Conservation (phyloP, 164 flowering plant species). For the Aristolochia californica region DNA sequence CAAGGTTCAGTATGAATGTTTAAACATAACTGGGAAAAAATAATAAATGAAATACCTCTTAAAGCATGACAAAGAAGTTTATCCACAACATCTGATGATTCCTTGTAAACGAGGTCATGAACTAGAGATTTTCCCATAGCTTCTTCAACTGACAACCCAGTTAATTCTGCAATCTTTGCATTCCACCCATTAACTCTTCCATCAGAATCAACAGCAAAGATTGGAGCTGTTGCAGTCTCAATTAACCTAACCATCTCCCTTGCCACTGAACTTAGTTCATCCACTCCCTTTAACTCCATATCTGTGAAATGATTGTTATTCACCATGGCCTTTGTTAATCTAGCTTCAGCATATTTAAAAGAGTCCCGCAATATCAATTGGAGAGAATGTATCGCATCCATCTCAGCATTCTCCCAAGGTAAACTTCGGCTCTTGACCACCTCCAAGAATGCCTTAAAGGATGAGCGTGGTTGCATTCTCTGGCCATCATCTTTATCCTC, state of each 20-base stretch:
- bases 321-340: conserved; percentile 48
- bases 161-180: conserved; percentile 86
- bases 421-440: conserved; percentile 87
- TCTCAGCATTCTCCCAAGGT: conserved; percentile 96
- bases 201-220: conserved; percentile 74
- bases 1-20: no score
- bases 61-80: conserved; percentile 57
- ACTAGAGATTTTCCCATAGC: conserved; percentile 91
- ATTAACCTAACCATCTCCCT: conserved; percentile 95
- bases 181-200: conserved; percentile 93
- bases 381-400: conserved; percentile 97
- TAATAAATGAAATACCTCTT: conserved; percentile 36
- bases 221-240: conserved; percentile 96
- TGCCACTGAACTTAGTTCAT: conserved; percentile 89
- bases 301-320: conserved; percentile 34
- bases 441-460: conserved; percentile 91
- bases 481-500: conserved; percentile 89
- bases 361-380: conserved; percentile 91
- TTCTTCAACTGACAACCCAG: conserved; percentile 85
- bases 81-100: conserved; percentile 47
- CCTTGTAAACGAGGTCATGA: conserved; percentile 61
- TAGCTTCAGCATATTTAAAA: conserved; percentile 49
- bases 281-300: conserved; percentile 59
- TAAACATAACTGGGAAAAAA: neutral
- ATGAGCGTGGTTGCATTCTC: conserved; percentile 95